phyloP scores from a whole-genome alignment of 2,329 filamentous ascomycete species.

The Akanthomyces lecanii region DNA sequence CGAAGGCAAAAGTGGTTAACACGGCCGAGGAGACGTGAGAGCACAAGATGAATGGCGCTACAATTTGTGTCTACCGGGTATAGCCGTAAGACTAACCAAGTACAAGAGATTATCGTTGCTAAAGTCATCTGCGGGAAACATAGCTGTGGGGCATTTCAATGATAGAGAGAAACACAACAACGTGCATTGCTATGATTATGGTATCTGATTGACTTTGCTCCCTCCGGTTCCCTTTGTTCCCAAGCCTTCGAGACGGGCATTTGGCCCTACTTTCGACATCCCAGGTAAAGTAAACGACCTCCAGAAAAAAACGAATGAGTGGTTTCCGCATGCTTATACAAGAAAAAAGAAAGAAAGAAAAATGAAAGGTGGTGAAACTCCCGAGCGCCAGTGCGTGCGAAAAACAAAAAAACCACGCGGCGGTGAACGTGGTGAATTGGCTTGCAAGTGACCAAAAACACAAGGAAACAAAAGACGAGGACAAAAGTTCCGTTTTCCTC shows the following conservation, averaged over 20 bases:
- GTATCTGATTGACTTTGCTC: background rate
- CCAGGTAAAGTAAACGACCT: background rate
- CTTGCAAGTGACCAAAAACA: background rate
- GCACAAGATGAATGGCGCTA: no score
- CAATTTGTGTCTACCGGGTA: no score
- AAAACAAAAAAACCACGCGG: background rate
- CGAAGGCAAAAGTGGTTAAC: no score
- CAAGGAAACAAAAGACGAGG: background rate
- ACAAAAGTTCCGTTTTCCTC: background rate
- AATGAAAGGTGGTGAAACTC: background rate
- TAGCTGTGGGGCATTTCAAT: no score
- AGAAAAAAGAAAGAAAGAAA: background rate
- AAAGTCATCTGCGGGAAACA: no score
- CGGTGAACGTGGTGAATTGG: background rate
- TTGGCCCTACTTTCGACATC: background rate
- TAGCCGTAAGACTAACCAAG: no score
- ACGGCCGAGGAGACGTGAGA: no score
- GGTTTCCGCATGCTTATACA: slow-evolving; percentile 12
- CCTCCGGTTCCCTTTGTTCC: background rate
- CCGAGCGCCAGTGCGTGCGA: slow-evolving; percentile 8
- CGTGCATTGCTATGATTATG: slow-evolving; percentile 16
- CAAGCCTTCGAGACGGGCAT: background rate
- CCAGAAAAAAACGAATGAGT: background rate
- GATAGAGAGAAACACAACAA: background rate
- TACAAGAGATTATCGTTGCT: no score